A percentile compares a stretch with the other conserved stretches of the same genome.
Conservation (phyloP, 305 asterid species). For the Fraxinus latifolia region DNA sequence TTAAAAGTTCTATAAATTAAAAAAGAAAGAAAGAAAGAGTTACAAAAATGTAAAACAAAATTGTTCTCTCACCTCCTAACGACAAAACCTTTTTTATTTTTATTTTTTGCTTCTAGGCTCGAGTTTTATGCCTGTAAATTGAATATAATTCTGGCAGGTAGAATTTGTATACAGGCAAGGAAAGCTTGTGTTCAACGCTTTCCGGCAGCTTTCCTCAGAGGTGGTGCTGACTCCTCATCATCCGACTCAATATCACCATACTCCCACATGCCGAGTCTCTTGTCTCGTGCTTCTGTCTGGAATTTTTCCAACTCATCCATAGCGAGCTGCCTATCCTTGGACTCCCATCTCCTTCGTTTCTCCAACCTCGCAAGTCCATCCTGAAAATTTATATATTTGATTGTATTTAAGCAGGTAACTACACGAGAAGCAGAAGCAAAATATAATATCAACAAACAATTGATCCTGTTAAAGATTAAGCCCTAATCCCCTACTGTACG, state of each 20-base stretch:
- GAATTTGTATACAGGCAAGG: slow-evolving; percentile 30
- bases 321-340: slow-evolving; percentile 46
- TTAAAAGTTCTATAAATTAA: slow-evolving; percentile 35
- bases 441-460: neutral
- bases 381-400: slow-evolving; percentile 34
- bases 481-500: neutral
- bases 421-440: neutral
- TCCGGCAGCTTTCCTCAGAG: slow-evolving; percentile 71
- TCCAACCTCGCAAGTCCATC: slow-evolving; percentile 92
- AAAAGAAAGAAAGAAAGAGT: neutral
- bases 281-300: slow-evolving; percentile 68
- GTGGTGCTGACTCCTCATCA: slow-evolving; percentile 73
- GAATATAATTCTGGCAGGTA: slow-evolving; percentile 9
- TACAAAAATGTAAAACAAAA: slow-evolving; percentile 32
- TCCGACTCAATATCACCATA: slow-evolving; percentile 91
- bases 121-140: slow-evolving; percentile 29
- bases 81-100: neutral
- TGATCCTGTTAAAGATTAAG: neutral
- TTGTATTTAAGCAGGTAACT: neutral
- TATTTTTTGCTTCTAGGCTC: slow-evolving; percentile 10
- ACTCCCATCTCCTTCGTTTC: slow-evolving; percentile 75
- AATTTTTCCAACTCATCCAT: slow-evolving; percentile 71
- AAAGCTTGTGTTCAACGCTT: slow-evolving; percentile 49
- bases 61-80: slow-evolving; percentile 35
- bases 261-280: slow-evolving; percentile 90